These are phyloP conservation scores for Trichoderma sp. DNA, from an alignment of 2,329 filamentous ascomycete species.

Conservation along the genomic window DNA sequence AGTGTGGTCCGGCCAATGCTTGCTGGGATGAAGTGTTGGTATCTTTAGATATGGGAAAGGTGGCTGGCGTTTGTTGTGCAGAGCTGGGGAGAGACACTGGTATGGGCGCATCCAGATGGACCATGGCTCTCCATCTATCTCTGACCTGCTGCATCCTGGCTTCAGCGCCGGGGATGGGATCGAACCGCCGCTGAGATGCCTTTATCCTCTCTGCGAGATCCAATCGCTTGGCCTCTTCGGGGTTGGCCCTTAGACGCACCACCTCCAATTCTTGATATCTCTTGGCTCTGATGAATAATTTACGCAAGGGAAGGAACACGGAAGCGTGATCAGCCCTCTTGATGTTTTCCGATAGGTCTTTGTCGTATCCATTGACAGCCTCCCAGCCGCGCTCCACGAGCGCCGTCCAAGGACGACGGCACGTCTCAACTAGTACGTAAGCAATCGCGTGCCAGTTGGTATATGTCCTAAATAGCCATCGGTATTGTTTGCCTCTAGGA, in stretches of 20 bases:
- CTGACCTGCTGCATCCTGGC: conserved; percentile 47
- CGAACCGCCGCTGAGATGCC: conserved; percentile 48
- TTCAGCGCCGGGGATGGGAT: conserved; percentile 49
- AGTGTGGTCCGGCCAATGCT: background rate
- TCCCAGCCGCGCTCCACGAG: conserved; percentile 54
- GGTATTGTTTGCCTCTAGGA: conserved; percentile 45
- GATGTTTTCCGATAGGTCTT: conserved; percentile 45
- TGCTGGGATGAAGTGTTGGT: background rate
- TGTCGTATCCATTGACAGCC: conserved; percentile 43
- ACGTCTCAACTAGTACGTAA: conserved; percentile 50
- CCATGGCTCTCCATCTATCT: conserved; percentile 54
- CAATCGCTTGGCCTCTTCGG: conserved; percentile 50
- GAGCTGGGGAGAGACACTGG: conserved; percentile 23
- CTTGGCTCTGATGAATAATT: conserved; percentile 54
- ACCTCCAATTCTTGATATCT: conserved; percentile 55
- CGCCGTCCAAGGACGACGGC: conserved; percentile 50
- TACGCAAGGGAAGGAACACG: conserved; percentile 56
- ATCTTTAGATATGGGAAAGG: background rate
- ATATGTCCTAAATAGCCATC: conserved; percentile 54
- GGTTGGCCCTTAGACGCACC: conserved; percentile 48
- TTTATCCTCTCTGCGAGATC: conserved; percentile 52
- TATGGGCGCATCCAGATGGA: conserved; percentile 38
- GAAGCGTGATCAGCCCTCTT: conserved; percentile 49
- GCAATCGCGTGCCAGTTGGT: conserved; percentile 55
- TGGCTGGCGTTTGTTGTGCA: background rate